phyloP scores from a whole-genome alignment of 306 rosid species.

The Trifolium repens region DNA sequence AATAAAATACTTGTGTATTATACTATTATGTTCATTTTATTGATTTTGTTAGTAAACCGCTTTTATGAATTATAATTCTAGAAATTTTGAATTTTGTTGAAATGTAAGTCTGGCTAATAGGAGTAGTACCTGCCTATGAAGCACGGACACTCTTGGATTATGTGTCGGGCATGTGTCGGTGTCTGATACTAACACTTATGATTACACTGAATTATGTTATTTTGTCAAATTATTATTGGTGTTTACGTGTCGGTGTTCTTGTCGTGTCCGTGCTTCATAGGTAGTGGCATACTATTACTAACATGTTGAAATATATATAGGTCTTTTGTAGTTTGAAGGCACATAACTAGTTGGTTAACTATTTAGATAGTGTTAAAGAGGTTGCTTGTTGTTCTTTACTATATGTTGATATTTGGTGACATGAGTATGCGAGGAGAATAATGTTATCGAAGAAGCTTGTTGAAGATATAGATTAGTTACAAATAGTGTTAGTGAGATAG shows the following conservation, averaged over 20 bases:
- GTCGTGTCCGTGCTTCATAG: no score
- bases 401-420: not conserved
- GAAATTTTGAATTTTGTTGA: not conserved
- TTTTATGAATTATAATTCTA: constrained; percentile 15
- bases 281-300: not conserved
- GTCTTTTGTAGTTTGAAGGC: constrained; percentile 13
- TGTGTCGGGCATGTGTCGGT: no score
- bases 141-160: no score
- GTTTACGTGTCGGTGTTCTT: no score
- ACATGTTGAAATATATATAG: not conserved
- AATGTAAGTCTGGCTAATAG: not conserved
- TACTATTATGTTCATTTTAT: not conserved
- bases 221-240: no score
- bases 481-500: no score
- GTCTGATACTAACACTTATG: no score
- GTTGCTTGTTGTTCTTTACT: not conserved
- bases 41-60: not conserved
- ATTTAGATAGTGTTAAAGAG: not conserved
- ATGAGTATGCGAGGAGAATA: not conserved
- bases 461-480: no score
- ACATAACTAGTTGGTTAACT: not conserved
- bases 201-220: no score
- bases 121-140: not conserved
- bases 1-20: not conserved
- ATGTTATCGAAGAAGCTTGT: constrained; percentile 11